A percentile compares a stretch with the other conserved stretches of the same genome.
phyloP scores from a whole-genome alignment of 768 basidiomycete species.

The Boletellus ananas region DNA sequence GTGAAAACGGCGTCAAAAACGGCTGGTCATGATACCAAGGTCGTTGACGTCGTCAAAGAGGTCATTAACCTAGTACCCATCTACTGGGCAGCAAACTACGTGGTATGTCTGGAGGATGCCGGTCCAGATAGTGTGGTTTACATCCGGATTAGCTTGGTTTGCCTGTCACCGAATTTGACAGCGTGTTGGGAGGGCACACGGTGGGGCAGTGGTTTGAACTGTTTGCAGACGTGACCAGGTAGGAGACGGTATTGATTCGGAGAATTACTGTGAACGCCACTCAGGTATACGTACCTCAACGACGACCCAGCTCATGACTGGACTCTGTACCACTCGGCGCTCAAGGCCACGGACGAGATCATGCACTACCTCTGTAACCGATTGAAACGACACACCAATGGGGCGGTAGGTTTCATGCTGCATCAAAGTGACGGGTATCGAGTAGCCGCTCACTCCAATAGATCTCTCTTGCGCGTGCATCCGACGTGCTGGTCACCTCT shows the following conservation, averaged over 20 bases:
- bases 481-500: conserved; percentile 18
- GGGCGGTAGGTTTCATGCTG: conserved; percentile 15
- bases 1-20: conserved; percentile 12
- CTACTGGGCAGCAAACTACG: conserved; percentile 54
- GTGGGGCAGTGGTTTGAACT: conserved; percentile 45
- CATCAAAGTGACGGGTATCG: neutral
- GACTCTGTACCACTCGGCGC: conserved; percentile 28
- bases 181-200: conserved; percentile 38
- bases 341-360: conserved; percentile 25
- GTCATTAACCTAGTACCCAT: conserved; percentile 63
- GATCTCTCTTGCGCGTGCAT: conserved; percentile 20
- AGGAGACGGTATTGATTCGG: neutral
- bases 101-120: conserved; percentile 40
- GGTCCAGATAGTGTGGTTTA: neutral
- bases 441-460: neutral
- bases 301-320: conserved; percentile 31
- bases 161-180: conserved; percentile 30
- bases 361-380: conserved; percentile 22
- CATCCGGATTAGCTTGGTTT: conserved; percentile 25
- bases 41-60: conserved; percentile 61
- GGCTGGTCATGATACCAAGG: conserved; percentile 10
- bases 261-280: neutral
- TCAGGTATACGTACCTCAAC: conserved; percentile 38
- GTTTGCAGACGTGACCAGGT: conserved; percentile 44
- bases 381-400: conserved; percentile 16